These are phyloP conservation scores for Torulaspora globosa DNA, from an alignment of 1,139 yeast species.

Conservation along the genomic window DNA sequence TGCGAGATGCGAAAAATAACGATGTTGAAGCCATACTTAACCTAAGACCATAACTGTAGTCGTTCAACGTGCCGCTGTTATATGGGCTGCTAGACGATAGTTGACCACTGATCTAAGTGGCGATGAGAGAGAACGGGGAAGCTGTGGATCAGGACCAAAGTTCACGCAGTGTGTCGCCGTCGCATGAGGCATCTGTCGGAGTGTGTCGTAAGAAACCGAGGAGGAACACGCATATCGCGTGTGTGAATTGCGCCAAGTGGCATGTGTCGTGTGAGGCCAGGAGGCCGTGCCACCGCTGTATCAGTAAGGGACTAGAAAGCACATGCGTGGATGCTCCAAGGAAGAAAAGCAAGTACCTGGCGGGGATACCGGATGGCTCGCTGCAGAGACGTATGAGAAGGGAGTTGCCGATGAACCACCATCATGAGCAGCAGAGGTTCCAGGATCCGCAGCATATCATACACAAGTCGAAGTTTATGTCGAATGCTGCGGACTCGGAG, in stretches of 20 bases:
- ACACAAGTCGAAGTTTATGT: slow-evolving; percentile 44
- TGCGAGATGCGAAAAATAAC: not conserved
- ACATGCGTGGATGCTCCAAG: slow-evolving; percentile 89
- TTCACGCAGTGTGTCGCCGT: slow-evolving; percentile 2
- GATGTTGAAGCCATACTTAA: too few species aligned
- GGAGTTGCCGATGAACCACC: slow-evolving; percentile 4
- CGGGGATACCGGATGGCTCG: slow-evolving; percentile 47
- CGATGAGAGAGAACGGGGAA: slow-evolving; percentile 2
- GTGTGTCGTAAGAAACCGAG: slow-evolving; percentile 12
- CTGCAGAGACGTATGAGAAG: slow-evolving; percentile 17
- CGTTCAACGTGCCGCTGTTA: not conserved
- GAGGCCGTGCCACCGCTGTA: slow-evolving; percentile 82
- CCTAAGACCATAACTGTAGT: too few species aligned
- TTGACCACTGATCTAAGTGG: not conserved
- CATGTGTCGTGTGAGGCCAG: slow-evolving; percentile 81
- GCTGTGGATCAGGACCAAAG: not conserved
- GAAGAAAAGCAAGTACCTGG: slow-evolving; percentile 75
- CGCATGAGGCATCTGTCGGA: not conserved
- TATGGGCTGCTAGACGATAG: not conserved
- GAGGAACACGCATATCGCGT: slow-evolving; percentile 70
- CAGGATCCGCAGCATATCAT: slow-evolving; percentile 23
- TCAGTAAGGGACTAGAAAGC: slow-evolving; percentile 60
- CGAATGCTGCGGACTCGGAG: slow-evolving; percentile 76
- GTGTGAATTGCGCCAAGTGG: slow-evolving; percentile 79
- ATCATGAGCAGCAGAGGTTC: slow-evolving; percentile 18